Base-by-base conservation (phyloP, 73 alveolate genomes). In the Paramecium sonneborni region DNA sequence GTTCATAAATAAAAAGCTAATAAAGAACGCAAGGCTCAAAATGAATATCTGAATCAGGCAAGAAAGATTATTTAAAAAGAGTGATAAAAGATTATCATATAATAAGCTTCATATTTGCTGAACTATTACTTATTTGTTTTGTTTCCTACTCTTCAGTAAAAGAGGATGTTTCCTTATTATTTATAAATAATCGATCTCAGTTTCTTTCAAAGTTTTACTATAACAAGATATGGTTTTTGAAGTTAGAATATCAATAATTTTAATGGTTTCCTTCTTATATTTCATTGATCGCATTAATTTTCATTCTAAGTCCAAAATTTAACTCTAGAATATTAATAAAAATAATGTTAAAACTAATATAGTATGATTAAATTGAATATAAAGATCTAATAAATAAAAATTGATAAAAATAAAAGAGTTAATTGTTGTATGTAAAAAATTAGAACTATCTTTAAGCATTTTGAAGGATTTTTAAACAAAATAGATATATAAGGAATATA, bases 221-320 rank as follows among this genome's bases (percentile, higher is more conserved):
- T 23, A 67, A 24, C 46, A 67, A 67, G 38, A 26, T 26, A 67
- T 9, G 44, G 84, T 30, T 26, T 12, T 67, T 67, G 48, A 67
- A 67, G 44, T 67, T 9, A 67, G 38, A 30, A 30, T 32, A 30
- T 30, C 84, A 24, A 26, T 14, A 30, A 67, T 67, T 30, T 67
- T 4, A 26, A 21, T 67, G 44, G 11, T 32, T 12, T 67, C 38
- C 23, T 74, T 74, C 14, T 74, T 67, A 12, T 74, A 74, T 32
- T 24, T 21, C 5, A 35, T 18, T 38, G 10, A 35, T 6, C 5
- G 87, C 68, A 24, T 74, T 38, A 21, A 67, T 74, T 35, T 74
- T 74, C 87, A 74, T 74, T 38, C 18, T 74, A 35, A 74, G 58
- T 21, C 87, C 87, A 23, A 74, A 23, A 12, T 35, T 30, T n/a